Conservation (phyloP, 495 filamentous ascomycete species). For the Penicillium longicatenatum region DNA sequence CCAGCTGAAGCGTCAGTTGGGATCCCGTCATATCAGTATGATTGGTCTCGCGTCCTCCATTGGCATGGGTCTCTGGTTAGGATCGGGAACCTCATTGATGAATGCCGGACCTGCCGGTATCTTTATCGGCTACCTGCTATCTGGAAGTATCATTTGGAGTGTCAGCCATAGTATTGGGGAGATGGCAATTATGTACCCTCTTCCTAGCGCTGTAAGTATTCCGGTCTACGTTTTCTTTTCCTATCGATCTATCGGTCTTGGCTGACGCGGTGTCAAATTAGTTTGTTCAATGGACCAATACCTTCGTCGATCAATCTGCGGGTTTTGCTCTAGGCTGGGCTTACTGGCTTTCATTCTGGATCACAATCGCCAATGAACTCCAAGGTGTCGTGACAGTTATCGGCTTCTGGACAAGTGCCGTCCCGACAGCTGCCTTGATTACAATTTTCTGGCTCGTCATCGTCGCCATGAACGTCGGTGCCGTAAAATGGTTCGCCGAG, state of each 20-base stretch:
- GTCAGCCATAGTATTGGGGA: slow-evolving; percentile 47
- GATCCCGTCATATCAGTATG: slow-evolving; percentile 37
- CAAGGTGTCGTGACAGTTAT: slow-evolving; percentile 60
- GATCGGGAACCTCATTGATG: slow-evolving; percentile 25
- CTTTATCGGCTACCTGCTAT: slow-evolving; percentile 52
- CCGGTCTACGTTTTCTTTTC: neutral
- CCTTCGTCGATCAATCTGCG: slow-evolving; percentile 50
- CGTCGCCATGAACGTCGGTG: slow-evolving; percentile 45
- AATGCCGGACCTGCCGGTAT: slow-evolving; percentile 33
- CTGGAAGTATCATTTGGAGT: slow-evolving; percentile 36
- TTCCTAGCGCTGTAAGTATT: slow-evolving; percentile 43
- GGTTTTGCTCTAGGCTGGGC: slow-evolving; percentile 56
- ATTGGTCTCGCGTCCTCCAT: slow-evolving; percentile 37
- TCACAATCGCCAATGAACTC: slow-evolving; percentile 50
- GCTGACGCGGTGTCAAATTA: neutral
- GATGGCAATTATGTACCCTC: slow-evolving; percentile 54
- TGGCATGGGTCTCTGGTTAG: slow-evolving; percentile 34
- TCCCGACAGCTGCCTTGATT: slow-evolving; percentile 51
- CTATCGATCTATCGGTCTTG: neutral
- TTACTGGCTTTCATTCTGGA: slow-evolving; percentile 48
- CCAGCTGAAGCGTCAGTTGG: slow-evolving; percentile 29
- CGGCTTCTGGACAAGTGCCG: slow-evolving; percentile 53
- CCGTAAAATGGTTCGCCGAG: slow-evolving; percentile 55
- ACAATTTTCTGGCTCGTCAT: slow-evolving; percentile 47
- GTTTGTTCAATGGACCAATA: slow-evolving; percentile 47